Conservation (phyloP, 2,329 filamentous ascomycete genomes). For the Nemania bipapillata region DNA sequence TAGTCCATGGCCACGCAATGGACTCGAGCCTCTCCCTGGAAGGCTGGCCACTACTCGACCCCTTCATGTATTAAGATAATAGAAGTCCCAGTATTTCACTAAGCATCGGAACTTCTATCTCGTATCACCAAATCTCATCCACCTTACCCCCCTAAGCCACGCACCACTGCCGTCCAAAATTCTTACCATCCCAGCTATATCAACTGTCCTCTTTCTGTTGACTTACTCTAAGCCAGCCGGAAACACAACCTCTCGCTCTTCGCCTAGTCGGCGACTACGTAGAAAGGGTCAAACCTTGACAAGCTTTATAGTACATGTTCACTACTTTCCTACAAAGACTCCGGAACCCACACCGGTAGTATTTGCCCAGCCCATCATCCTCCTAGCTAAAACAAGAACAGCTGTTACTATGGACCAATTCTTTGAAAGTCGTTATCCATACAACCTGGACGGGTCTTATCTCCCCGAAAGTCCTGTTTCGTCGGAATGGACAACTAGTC, state of each 20-base stretch:
- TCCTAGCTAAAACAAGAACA: not conserved
- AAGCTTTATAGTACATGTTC: slow-evolving; percentile 22
- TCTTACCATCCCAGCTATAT: not conserved
- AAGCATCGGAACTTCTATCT: slow-evolving; percentile 15
- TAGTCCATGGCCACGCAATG: slow-evolving; percentile 18
- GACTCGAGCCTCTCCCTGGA: slow-evolving; percentile 18
- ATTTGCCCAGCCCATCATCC: not conserved
- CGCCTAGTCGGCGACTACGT: not conserved
- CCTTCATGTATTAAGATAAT: slow-evolving; percentile 20
- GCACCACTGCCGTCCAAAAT: not conserved
- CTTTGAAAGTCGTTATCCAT: not conserved
- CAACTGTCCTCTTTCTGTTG: slow-evolving; percentile 16
- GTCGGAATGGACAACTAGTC: slow-evolving; percentile 31
- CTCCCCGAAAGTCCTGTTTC: not conserved
- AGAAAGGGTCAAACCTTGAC: slow-evolving; percentile 2
- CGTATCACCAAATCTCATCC: slow-evolving; percentile 26
- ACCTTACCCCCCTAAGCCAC: slow-evolving; percentile 4
- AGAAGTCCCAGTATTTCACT: slow-evolving; percentile 8
- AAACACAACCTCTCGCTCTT: not conserved
- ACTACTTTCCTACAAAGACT: not conserved
- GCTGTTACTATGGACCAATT: slow-evolving; percentile 16
- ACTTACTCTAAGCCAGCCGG: not conserved
- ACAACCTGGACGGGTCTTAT: slow-evolving; percentile 12
- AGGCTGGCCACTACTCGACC: slow-evolving; percentile 7
- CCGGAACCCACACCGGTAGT: slow-evolving; percentile 21